Percentiles rank a stretch among this genome's conserved stretches.
Evolutionary conservation across 2,329 filamentous ascomycete genomes (phyloP).

Genomic region (Sclerotinia sclerotiorum): DNA sequence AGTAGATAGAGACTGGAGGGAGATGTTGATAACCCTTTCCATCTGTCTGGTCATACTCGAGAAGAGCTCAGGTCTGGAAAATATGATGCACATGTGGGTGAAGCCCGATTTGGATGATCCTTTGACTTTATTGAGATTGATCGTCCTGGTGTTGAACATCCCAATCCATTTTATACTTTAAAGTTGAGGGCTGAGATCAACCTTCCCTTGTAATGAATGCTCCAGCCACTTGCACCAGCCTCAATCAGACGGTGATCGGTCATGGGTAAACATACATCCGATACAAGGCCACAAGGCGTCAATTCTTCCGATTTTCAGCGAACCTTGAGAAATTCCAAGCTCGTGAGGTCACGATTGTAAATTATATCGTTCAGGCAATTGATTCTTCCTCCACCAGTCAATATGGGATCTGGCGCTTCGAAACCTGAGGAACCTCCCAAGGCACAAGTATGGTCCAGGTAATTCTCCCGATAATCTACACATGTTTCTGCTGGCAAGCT

Average conservation of each 20-base stretch:
- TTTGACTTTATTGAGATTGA: conserved; percentile 7
- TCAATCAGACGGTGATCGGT: not conserved
- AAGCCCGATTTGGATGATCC: conserved; percentile 7
- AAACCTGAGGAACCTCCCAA: conserved; percentile 36
- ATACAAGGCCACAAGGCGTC: conserved; percentile 9
- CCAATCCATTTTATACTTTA: not conserved
- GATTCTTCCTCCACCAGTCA: conserved; percentile 26
- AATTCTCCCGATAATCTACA: conserved; percentile 11
- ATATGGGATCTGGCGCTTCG: conserved; percentile 39
- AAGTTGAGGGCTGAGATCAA: not conserved
- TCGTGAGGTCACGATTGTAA: conserved; percentile 17
- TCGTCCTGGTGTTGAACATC: not conserved
- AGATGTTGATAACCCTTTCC: not conserved
- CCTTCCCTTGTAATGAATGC: too few species aligned
- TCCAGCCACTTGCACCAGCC: not conserved
- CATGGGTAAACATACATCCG: not conserved
- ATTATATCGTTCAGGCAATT: conserved; percentile 15
- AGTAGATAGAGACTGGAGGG: not conserved
- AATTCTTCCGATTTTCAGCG: not conserved
- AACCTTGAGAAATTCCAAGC: conserved; percentile 29
- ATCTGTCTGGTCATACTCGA: too few species aligned
- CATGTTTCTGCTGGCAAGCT: conserved; percentile 5
- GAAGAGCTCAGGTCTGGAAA: not conserved
- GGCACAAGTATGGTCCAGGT: conserved; percentile 39
- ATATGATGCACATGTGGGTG: not conserved